Base-by-base conservation (phyloP, 164 flowering plant genomes). In the Piper longum region DNA sequence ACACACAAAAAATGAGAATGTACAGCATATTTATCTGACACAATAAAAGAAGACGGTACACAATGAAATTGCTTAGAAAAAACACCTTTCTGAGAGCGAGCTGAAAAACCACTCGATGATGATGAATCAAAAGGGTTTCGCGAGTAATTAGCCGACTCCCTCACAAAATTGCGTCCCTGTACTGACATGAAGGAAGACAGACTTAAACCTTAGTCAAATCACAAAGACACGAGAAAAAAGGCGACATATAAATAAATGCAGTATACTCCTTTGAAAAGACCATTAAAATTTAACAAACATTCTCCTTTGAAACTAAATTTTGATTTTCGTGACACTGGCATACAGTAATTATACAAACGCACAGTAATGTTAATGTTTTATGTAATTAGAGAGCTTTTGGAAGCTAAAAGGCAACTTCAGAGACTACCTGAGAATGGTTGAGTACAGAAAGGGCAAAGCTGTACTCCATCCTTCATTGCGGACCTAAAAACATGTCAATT, bases 371-470 rank as follows among this genome's bases (percentile, higher is more conserved):
- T 26, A 26, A 26, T 26, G 36, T 26, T 26, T 26, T 0, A 26
- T 26, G 36, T 26, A 26, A 26, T 26, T 26, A 26, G 36, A 26
- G 9, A 48, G 3, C 48, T 3, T 8, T 52, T n/a, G 1, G 4
- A 58, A 36, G n/a, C 48, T 5, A 64, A n/a, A 36, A n/a, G 26
- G 36, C 36, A 7, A 43, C 56, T 41, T 62, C 41, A 6, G 65
- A 16, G 43, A 17, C 73, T 67, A 88, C 96, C 96, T 69, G 95
- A 84, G 73, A 91, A 91, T 62, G 98, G 96, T 70, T 91, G 96
- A 64, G 72, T 75, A 70, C 98, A 91, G 71, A 61, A 88, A 41
- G 98, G 98, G 73, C 96, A 91, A 7, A 79, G 76, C 76, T 88
- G 89, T 74, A 77, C 18, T 36, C 89, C 92, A 64, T 87, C 87